Evolutionary conservation across 2,329 filamentous ascomycete species (phyloP), one percentile per base, ranked within the genome.

Genomic region (Clonostachys sp.): DNA sequence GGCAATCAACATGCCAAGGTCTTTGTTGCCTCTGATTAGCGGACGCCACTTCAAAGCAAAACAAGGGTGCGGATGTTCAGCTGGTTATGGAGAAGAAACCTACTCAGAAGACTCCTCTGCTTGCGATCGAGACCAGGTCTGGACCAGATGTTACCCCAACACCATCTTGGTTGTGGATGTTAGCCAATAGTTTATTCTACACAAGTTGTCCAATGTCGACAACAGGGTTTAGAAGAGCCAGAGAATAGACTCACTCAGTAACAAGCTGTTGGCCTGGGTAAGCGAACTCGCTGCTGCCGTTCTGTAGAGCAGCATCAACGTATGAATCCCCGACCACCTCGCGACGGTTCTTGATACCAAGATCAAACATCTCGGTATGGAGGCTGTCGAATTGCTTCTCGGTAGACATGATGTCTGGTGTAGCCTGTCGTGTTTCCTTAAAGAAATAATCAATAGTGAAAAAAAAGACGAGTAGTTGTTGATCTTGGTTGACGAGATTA

Each of bases 131-230:
- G 72, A 1, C 82, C 83, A 0, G 81, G 80, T 2, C 82, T 74
- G 4, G 77, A 76, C 82, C 82, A 86, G n/a, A 78, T 72, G 50
- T 72, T 72, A 8, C 80, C 81, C 82, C 81, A 86, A 63, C 77
- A 78, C 45, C 54, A 55, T 34, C 47, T 48, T 16, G 6, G 17
- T 18, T 18, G 18, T 18, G 3, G 18, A 18, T 18, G n/a, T n/a
- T n/a, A n/a, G n/a, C n/a, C n/a, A 24, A 30, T 30, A 6, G 34
- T 16, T 3, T 5, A 16, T 41, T 30, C 33, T 16, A 48, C 30
- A 33, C 16, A 41, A n/a, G 18, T 41, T 45, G 3, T n/a, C n/a
- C n/a, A n/a, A n/a, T n/a, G n/a, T n/a, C n/a, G n/a, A n/a, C n/a
- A n/a, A n/a, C n/a, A n/a, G n/a, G n/a, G n/a, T n/a, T n/a, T n/a